Conservation (phyloP, 2,329 filamentous ascomycete genomes). For the Trichoderma sp. region DNA sequence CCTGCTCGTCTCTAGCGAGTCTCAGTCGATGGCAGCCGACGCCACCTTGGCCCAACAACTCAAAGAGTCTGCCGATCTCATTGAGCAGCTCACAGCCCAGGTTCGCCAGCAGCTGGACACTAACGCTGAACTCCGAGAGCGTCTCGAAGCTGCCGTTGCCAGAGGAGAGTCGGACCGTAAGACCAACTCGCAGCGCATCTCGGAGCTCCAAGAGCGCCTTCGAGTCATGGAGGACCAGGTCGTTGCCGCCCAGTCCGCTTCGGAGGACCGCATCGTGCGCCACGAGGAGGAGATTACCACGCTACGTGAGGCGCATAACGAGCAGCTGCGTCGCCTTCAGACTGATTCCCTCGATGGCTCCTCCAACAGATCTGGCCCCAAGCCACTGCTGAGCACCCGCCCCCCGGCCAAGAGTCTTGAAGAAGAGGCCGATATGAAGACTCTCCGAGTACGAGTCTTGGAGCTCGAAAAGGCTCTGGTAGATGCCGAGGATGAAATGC, state of each 20-base stretch:
- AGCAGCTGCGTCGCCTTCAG: conserved; percentile 75
- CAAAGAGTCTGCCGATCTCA: conserved; percentile 69
- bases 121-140: conserved; percentile 73
- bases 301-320: conserved; percentile 75
- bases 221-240: conserved; percentile 82
- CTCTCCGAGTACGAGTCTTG: conserved; percentile 74
- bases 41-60: conserved; percentile 69
- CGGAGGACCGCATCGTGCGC: conserved; percentile 77
- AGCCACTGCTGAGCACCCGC: conserved; percentile 39
- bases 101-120: conserved; percentile 78
- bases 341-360: conserved; percentile 48
- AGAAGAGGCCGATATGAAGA: conserved; percentile 72
- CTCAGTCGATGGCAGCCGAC: conserved; percentile 60
- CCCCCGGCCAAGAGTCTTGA: conserved; percentile 67
- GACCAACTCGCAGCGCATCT: conserved; percentile 78
- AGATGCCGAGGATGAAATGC: conserved; percentile 71
- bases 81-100: conserved; percentile 77
- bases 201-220: conserved; percentile 77
- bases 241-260: conserved; percentile 77
- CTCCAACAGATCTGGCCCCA: conserved; percentile 34
- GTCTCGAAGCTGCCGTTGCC: conserved; percentile 76
- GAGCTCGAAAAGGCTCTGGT: conserved; percentile 77
- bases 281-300: conserved; percentile 83
- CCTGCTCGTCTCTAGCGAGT: conserved; percentile 57
- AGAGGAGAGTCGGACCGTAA: conserved; percentile 84